Base-by-base conservation (phyloP, 2,329 filamentous ascomycete species). In the Trichophyton benhamiae region DNA sequence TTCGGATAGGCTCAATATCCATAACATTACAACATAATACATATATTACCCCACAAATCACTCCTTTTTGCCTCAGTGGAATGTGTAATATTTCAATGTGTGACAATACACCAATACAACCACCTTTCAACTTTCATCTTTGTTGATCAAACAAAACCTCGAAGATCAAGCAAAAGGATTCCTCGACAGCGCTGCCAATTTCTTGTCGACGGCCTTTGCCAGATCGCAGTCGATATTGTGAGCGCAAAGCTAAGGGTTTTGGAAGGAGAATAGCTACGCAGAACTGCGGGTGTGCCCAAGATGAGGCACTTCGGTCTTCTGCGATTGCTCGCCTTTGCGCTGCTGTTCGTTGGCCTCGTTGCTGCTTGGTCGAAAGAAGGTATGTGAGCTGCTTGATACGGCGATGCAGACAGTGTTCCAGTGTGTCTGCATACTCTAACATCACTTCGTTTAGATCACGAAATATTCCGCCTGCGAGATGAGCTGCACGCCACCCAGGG, bases 401-500 rank as follows among this genome's bases (percentile, higher is more conserved):
- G 61, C 15, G 30, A 27, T 60, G 49, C 33, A 38, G 33, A 38
- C 11, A 38, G 9, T 38, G 15, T n/a, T 1, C 41, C 41, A 7
- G 42, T 42, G 22, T 33, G n/a, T n/a, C n/a, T 1, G 22, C 49
- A 4, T 27, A 13, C 13, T 41, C 55, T 58, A 15, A 58, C 49
- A 60, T 61, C 15, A 13, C 38, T 17, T 33, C 13, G 41, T 48
- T 64, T 70, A 95, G 94, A 99, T 77, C 90, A 95, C 72, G 94
- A 99, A 77, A 97, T 99, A 78, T 99, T 99, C 79, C 88, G 91
- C 68, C 82, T 99, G 65, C 87, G 87, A 71, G 91, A 96, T 77
- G 94, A 97, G 73, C 83, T 99, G 61, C 78, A 83, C 63, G 77
- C 83, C 52, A 79, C 85, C 66, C 89, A 96, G 74, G 91, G 94